These are phyloP conservation scores for Vitis hybrid DNA, from an alignment of 177 flowering plant genomes.

Conservation along the genomic window DNA sequence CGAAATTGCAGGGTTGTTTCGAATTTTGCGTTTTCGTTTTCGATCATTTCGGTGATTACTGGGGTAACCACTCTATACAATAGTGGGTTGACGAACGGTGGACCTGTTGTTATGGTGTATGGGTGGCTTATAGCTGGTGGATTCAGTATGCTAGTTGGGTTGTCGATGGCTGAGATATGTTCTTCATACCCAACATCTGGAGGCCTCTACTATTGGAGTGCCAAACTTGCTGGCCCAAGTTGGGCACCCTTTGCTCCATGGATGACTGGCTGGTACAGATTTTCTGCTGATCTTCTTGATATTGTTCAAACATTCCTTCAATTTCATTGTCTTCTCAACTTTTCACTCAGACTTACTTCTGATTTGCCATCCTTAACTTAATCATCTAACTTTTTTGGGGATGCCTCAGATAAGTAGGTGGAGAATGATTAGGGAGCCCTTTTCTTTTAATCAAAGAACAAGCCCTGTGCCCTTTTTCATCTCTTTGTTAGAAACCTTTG, in stretches of 20 bases:
- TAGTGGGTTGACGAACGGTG: slow-evolving; percentile 78
- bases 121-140: slow-evolving; percentile 82
- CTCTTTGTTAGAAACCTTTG: too few relatives aligned
- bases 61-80: slow-evolving; percentile 81
- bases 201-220: slow-evolving; percentile 98
- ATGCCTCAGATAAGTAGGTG: too few relatives aligned
- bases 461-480: too few relatives aligned
- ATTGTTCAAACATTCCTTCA: neutral
- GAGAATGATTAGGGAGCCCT: too few relatives aligned
- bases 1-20: slow-evolving; percentile 68
- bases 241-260: slow-evolving; percentile 89
- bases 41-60: slow-evolving; percentile 88
- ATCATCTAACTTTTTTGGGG: too few relatives aligned
- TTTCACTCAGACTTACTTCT: neutral
- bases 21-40: slow-evolving; percentile 88
- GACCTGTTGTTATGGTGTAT: slow-evolving; percentile 64
- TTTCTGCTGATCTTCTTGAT: neutral
- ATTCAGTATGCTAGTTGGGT: slow-evolving; percentile 85
- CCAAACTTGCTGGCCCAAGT: slow-evolving; percentile 83
- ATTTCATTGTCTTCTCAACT: neutral
- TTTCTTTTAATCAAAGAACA: too few relatives aligned
- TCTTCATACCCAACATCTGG: slow-evolving; percentile 95
- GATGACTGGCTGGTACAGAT: slow-evolving; percentile 88
- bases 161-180: slow-evolving; percentile 96
- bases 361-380: neutral